Base-by-base conservation (phyloP, 2,329 filamentous ascomycete genomes). In the Sphaerulina vaccinii region DNA sequence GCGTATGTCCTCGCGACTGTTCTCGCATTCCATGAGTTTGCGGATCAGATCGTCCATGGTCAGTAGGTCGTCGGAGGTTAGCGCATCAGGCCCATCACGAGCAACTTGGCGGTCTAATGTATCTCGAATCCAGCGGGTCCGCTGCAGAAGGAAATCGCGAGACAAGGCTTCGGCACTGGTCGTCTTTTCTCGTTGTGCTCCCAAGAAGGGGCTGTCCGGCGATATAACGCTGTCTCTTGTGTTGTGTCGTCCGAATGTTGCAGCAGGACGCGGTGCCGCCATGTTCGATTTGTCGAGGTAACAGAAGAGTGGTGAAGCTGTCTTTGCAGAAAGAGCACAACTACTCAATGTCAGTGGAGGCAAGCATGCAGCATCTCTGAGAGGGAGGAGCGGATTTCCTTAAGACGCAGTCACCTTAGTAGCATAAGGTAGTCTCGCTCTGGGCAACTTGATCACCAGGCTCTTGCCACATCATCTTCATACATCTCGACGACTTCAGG, bases 91-190 rank as follows among this genome's bases (percentile, higher is more conserved):
- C 1, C 75, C 75, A 33, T 76, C 69, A 15, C 70, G 71, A 5
- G 75, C 73, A 40, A 77, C 68, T 36, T 70, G 61, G 3, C 71
- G 66, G 46, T 78, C 75, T 13, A 78, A 71, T 4, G 71, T 69
- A 58, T 78, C 73, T 29, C 75, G 73, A 44, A 78, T 76, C 73
- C 75, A 76, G 24, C 62, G 63, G 2, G 72, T 63, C 37, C 71
- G 61, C 16, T 65, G 51, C 32, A 65, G 70, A 38, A 77, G 68
- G 18, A 24, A 36, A 10, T 50, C 48, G 39, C 48, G 39, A 15
- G 19, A 29, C 27, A 29, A 8, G 3, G 3, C 13, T 29, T 3
- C 27, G 27, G 3, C 27, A 29, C 13, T 8, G 13, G 27, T 13
- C 9, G 27, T 29, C 27, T 29, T 29, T 13, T 8, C 27, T 29